Conservation (phyloP, 2,329 filamentous ascomycete genomes). For the Diaporthe helianthi region DNA sequence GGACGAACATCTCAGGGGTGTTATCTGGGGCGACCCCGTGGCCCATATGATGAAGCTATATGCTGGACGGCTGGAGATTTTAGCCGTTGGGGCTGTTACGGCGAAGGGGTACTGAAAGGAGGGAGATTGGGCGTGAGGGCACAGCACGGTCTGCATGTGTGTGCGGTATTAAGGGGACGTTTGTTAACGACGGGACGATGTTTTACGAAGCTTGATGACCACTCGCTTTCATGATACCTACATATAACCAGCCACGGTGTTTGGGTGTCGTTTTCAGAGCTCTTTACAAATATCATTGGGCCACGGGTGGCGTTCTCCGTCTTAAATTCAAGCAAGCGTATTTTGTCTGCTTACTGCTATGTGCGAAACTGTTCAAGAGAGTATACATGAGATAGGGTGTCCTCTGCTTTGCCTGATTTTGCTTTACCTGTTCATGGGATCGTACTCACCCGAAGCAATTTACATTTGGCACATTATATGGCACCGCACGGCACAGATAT, state of each 20-base stretch:
- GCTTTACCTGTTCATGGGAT: no score
- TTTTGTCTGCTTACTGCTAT: no score
- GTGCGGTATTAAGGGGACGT: no score
- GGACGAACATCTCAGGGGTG: conserved; percentile 71
- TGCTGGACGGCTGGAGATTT: conserved; percentile 70
- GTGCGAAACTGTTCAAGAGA: no score
- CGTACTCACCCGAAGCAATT: no score
- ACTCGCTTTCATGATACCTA: conserved; percentile 25
- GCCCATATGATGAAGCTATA: conserved; percentile 85
- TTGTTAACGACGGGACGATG: conserved; percentile 8
- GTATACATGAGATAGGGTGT: no score
- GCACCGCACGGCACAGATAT: no score
- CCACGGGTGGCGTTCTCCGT: not conserved
- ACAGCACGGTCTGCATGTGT: not conserved
- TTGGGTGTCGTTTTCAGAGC: not conserved
- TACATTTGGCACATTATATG: no score
- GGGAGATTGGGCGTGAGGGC: not conserved
- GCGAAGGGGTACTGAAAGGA: conserved; percentile 40
- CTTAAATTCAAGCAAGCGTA: no score
- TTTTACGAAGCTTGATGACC: conserved; percentile 18
- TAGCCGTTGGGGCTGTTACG: conserved; percentile 74
- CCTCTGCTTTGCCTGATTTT: no score
- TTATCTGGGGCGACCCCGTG: conserved; percentile 83
- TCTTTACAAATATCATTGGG: not conserved
- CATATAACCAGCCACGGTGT: conserved; percentile 12